phyloP scores from a whole-genome alignment of 2,329 filamentous ascomycete genomes.

The Alternaria consortialis region DNA sequence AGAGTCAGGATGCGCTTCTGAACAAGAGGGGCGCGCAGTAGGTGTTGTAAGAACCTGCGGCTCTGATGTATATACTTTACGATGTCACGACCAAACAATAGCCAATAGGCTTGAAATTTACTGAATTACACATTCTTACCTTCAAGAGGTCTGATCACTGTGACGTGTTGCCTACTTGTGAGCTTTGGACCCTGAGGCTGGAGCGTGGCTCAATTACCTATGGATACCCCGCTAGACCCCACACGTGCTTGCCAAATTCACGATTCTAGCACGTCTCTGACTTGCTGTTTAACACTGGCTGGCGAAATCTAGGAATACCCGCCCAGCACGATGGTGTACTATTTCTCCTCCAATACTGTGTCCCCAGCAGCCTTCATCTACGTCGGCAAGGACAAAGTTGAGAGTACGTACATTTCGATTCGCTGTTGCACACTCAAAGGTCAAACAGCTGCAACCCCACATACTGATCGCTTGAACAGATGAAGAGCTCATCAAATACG shows the following conservation, averaged over 20 bases:
- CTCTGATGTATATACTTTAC: conserved; percentile 1
- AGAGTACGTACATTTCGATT: conserved; percentile 71
- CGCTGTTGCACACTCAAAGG: background rate
- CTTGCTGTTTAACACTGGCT: background rate
- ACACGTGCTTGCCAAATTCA: conserved; percentile 42
- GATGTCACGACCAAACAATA: background rate
- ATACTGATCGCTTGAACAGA: conserved; percentile 63
- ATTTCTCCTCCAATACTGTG: conserved; percentile 88
- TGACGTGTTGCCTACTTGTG: background rate
- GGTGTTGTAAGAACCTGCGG: background rate
- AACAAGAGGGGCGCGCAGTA: conserved; percentile 36
- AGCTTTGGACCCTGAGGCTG: conserved; percentile 14
- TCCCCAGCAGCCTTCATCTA: conserved; percentile 88
- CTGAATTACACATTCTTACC: background rate
- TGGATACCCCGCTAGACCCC: conserved; percentile 40
- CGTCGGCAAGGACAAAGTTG: conserved; percentile 98
- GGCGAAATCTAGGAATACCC: background rate
- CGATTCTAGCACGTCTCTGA: conserved; percentile 13
- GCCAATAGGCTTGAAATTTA: background rate
- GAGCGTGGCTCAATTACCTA: conserved; percentile 13
- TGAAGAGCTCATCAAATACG: conserved; percentile 94
- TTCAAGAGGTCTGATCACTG: background rate
- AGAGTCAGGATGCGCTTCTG: conserved; percentile 35
- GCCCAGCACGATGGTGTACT: conserved; percentile 79
- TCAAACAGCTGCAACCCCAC: background rate